Conservation (phyloP, 805 yeast genomes). For the Teunomyces tritomae region DNA sequence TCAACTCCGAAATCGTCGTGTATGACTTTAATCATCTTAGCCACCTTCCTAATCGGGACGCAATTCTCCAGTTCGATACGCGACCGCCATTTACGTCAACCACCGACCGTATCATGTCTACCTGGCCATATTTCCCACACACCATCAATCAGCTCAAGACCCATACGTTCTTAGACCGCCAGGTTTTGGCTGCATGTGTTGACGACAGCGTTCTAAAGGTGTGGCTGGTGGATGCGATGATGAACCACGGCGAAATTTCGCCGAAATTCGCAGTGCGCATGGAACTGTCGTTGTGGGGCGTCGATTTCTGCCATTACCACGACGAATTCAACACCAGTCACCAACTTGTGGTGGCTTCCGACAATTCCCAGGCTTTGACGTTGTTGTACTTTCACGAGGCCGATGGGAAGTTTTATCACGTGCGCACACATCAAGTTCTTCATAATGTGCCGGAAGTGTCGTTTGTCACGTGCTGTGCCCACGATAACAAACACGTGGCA, state of each 20-base stretch:
- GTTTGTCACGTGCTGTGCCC: constrained; percentile 26
- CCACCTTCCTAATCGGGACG: constrained; percentile 23
- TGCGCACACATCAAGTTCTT: constrained; percentile 40
- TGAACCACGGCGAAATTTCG: constrained; percentile 11
- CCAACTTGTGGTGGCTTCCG: constrained; percentile 47
- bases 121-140: constrained; percentile 56
- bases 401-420: constrained; percentile 26
- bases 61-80: constrained; percentile 38
- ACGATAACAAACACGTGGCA: constrained; percentile 23
- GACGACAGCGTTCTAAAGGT: constrained; percentile 55
- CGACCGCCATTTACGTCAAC: constrained; percentile 40
- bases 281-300: constrained; percentile 60
- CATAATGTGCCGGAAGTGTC: constrained; percentile 58
- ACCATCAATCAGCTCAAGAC: constrained; percentile 50
- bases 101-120: constrained; percentile 41
- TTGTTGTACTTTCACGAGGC: constrained; percentile 33
- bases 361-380: constrained; percentile 49
- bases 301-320: constrained; percentile 36
- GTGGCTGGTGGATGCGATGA: constrained; percentile 16
- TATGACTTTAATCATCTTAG: constrained; percentile 28
- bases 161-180: constrained; percentile 32
- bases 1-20: constrained; percentile 33
- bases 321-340: constrained; percentile 16
- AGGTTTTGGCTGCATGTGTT: constrained; percentile 46
- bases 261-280: constrained; percentile 31